Base-by-base conservation (phyloP, 768 basidiomycete genomes). In the Coprinopsis cinerea region DNA sequence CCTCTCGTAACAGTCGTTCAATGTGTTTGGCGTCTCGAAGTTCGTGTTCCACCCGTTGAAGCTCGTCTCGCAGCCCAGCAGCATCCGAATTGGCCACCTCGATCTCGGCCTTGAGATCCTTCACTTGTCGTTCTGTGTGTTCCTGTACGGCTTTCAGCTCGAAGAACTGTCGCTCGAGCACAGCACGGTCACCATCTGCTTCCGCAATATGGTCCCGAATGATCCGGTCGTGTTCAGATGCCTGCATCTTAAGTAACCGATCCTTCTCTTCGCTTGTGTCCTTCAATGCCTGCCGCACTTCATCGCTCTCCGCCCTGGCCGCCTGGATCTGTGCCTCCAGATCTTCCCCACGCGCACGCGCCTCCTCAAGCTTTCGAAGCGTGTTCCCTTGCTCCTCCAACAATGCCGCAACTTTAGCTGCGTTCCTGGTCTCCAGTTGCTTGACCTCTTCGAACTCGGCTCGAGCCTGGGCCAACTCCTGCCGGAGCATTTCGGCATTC, bases 101-200 rank as follows among this genome's bases (percentile, higher is more conserved):
- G 14, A 76, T 62, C 52, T 83, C 80, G 0, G 78, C 70, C 11
- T 71, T 73, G 10, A 81, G 67, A 32, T 86, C 82, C 59, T 82
- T 83, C 15, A 88, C 61, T 55, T 85, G 78, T 9, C 76, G 74
- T 47, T 81, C 77, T 13, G 75, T 71, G 50, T 76, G 72, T 48
- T 85, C 87, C 44, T 85, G 67, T 6, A 74, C 72, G 1, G 79
- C 80, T 55, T 78, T 76, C 30, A 89, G 68, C 61, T 89, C 88
- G 34, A 78, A 81, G 61, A 88, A 84, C 63, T 92, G 88, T 44
- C 93, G 83, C 66, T 96, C 92, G 40, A 96, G 72, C 13, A 95
- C 91, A 0, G 93, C 92, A 6, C 92, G 80, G 63, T 97, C 93
- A 1, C 92, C 89, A 59, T 96, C 92, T 13, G 92, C 89, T 64